Evolutionary conservation across 1,284 basidiomycete genomes (phyloP).

Genomic region (Cutaneotrichosporon daszewskae): DNA sequence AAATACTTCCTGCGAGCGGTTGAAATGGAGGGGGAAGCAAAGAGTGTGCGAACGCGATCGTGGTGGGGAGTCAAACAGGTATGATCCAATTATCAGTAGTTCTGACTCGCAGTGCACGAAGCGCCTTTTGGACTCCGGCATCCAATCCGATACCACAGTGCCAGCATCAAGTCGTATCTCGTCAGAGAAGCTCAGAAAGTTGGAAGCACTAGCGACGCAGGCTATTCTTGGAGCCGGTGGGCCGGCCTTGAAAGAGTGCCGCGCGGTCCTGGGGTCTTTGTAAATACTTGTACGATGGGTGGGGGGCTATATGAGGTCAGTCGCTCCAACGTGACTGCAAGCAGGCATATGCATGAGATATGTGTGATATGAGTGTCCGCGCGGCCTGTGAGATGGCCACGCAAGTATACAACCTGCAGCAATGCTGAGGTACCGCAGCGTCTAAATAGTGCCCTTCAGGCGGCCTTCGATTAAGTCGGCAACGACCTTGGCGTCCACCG

Average conservation of each 20-base stretch:
- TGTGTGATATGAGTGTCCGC: neutral
- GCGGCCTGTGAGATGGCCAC: too few species aligned
- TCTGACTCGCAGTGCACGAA: conserved; percentile 54
- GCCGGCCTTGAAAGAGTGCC: conserved; percentile 15
- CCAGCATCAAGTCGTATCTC: conserved; percentile 55
- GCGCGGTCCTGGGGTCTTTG: conserved; percentile 1
- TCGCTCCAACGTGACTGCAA: neutral
- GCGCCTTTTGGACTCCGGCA: conserved; percentile 48
- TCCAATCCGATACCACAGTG: conserved; percentile 46
- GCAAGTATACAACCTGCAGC: too few species aligned
- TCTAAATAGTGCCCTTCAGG: conserved; percentile 78
- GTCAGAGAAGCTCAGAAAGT: conserved; percentile 53
- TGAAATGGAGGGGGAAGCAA: conserved; percentile 58
- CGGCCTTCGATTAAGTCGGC: conserved; percentile 77
- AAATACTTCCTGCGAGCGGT: conserved; percentile 75
- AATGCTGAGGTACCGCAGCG: neutral
- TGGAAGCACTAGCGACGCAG: conserved; percentile 69
- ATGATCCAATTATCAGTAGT: neutral
- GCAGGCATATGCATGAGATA: neutral
- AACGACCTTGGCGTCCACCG: conserved; percentile 73
- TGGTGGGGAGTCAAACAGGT: conserved; percentile 86
- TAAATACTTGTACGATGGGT: too few species aligned
- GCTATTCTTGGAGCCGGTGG: conserved; percentile 49
- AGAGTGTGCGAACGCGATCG: conserved; percentile 46
- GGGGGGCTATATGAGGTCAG: neutral